Evolutionary conservation across 164 flowering plant genomes (phyloP).

Genomic region (Macadamia tetraphylla): DNA sequence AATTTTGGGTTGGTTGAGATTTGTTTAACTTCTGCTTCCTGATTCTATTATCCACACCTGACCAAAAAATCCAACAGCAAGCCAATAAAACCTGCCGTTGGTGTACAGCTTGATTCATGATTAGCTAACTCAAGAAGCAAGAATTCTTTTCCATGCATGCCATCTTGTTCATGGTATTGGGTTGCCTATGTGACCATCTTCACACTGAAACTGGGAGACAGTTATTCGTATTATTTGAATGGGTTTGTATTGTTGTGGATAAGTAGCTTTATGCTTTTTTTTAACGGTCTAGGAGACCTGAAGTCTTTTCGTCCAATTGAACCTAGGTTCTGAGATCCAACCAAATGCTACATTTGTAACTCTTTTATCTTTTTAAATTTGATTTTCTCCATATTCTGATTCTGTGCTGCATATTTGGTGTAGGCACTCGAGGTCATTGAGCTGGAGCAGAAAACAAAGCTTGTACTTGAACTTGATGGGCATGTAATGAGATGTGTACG

Average conservation of each 20-base stretch:
- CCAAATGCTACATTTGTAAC: neutral
- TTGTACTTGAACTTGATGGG: conserved; percentile 81
- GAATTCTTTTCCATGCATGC: neutral
- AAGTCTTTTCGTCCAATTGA: neutral
- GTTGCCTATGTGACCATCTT: no score
- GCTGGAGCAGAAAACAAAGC: conserved; percentile 61
- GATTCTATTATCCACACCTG: no score
- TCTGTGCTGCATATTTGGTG: conserved; percentile 10
- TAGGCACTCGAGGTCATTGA: conserved; percentile 92
- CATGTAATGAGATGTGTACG: conserved; percentile 79
- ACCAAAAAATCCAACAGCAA: no score
- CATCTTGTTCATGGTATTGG: neutral
- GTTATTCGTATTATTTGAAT: no score
- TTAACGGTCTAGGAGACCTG: neutral
- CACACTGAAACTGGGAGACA: no score
- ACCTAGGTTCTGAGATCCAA: neutral
- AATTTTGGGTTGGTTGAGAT: no score
- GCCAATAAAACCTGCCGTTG: no score
- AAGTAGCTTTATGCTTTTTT: no score
- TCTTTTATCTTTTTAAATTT: neutral
- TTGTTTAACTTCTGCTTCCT: no score
- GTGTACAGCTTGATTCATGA: no score
- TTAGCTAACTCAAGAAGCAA: no score
- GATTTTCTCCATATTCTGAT: neutral
- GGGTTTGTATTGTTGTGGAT: no score